Evolutionary conservation across 805 yeast species (phyloP), one percentile per base, ranked within the genome.

Genomic region (Brettanomyces naardenensis): DNA sequence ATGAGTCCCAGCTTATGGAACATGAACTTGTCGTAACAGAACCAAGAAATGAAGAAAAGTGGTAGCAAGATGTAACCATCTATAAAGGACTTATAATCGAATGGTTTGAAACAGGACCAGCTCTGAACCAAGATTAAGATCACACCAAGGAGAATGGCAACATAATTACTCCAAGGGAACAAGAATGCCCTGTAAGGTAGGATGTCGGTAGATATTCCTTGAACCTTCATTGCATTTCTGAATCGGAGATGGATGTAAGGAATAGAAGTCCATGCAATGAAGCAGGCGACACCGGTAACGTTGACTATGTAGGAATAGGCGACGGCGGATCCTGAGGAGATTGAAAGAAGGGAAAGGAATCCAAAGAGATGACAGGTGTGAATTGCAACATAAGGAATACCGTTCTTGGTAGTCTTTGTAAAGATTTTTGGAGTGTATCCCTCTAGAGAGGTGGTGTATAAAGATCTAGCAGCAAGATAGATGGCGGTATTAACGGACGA

Each of bases 401-500:
- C 89, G 34, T 65, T 59, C 40, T 64, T 68, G 48, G 71, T 70
- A 23, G 75, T 72, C 44, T 62, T 66, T 3, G 65, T 65, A 41
- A 81, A 64, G 39, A 46, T 75, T 49, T 51, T 62, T 60, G 53
- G 56, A 6, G 48, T 44, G 44, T 30, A 85, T 2, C 78, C 75
- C 39, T 71, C 77, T 42, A 69, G 62, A 4, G 87, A 78, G 67
- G 80, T 68, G 38, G 73, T 75, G 44, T 80, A 73, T 11, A 81
- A 62, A 1, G 86, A 71, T 54, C 89, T 66, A 3, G 85, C 74
- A 9, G 83, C 85, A 54, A 80, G 69, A 55, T 75, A 81, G 37
- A 80, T 74, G 26, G 82, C 73, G 30, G 82, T 69, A 59, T 81
- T 81, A 50, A 80, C 74, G 5, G 89, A 83, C 23, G 83, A 75